phyloP scores from a whole-genome alignment of 2,329 filamentous ascomycete genomes.

The Alternaria infectoria region DNA sequence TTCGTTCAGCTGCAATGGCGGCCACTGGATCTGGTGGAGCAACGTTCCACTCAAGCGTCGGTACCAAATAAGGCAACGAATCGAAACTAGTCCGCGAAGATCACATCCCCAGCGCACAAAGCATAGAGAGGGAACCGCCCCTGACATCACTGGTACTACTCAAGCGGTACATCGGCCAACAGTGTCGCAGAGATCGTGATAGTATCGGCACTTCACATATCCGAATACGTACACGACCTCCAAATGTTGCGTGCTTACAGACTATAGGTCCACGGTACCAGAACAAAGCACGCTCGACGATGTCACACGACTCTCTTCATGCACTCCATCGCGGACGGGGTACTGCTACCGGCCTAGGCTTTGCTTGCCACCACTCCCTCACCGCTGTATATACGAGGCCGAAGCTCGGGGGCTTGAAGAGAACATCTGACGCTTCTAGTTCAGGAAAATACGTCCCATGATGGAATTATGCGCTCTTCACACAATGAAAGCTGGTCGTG shows the following conservation, averaged over 20 bases:
- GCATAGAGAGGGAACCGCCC: neutral
- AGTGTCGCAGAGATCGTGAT: neutral
- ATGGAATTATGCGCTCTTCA: neutral
- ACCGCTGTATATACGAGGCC: neutral
- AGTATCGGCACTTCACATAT: neutral
- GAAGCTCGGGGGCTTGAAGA: neutral
- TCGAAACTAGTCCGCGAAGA: slow-evolving; percentile 16
- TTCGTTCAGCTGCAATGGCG: neutral
- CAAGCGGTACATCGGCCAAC: neutral
- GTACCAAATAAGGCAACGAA: slow-evolving; percentile 3
- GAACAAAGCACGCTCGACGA: neutral
- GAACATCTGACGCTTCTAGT: neutral
- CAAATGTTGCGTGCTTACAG: neutral
- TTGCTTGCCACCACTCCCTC: neutral
- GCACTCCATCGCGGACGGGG: neutral
- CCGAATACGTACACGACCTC: neutral
- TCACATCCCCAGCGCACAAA: neutral
- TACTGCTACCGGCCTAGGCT: neutral
- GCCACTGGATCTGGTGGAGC: neutral
- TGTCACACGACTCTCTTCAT: slow-evolving; percentile 8
- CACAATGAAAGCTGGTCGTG: neutral
- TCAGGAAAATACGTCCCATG: neutral
- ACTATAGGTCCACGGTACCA: neutral
- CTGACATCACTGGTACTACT: slow-evolving; percentile 6
- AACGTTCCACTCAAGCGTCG: slow-evolving; percentile 7